Evolutionary conservation across 192 early-diverging fungal species (phyloP).

Genomic region (Thoreauomyces humboldtii): DNA sequence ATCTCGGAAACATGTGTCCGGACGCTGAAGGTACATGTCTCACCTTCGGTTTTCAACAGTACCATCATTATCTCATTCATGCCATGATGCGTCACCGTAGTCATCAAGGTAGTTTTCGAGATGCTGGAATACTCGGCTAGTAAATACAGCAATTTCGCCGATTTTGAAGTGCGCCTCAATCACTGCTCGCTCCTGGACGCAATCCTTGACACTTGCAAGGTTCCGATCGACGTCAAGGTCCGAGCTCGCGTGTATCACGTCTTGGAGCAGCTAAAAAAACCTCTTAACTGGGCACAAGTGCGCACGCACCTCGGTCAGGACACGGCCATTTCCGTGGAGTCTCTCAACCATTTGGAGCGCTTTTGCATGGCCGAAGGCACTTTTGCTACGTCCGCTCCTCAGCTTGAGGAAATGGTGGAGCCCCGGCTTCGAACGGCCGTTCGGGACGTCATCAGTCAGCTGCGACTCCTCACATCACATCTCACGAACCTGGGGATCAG

Average conservation of each 20-base stretch:
- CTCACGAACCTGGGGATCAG: constrained; percentile 32
- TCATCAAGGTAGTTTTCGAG: constrained; percentile 72
- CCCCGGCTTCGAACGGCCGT: constrained; percentile 3
- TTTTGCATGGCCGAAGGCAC: constrained; percentile 24
- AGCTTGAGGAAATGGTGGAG: constrained; percentile 23
- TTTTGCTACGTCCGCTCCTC: constrained; percentile 10
- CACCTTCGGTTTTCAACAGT: not conserved
- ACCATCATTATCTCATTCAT: not conserved
- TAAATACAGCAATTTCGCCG: constrained; percentile 18
- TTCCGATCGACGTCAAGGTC: constrained; percentile 53
- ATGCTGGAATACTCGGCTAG: constrained; percentile 33
- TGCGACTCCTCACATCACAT: constrained; percentile 8
- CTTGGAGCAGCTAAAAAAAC: constrained; percentile 61
- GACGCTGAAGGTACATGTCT: constrained; percentile 69
- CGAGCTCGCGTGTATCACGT: constrained; percentile 54
- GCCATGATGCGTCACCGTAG: too few relatives aligned
- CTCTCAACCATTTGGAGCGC: constrained; percentile 24
- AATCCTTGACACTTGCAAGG: constrained; percentile 69
- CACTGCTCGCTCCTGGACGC: constrained; percentile 70
- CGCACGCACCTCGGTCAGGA: constrained; percentile 49
- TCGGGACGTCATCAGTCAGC: not conserved
- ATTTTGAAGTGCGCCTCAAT: constrained; percentile 53
- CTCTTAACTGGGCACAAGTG: constrained; percentile 51
- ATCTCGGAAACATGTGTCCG: constrained; percentile 61
- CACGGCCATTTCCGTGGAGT: constrained; percentile 19